phyloP scores from a whole-genome alignment of 768 basidiomycete genomes.

The Coprinopsis sp. region DNA sequence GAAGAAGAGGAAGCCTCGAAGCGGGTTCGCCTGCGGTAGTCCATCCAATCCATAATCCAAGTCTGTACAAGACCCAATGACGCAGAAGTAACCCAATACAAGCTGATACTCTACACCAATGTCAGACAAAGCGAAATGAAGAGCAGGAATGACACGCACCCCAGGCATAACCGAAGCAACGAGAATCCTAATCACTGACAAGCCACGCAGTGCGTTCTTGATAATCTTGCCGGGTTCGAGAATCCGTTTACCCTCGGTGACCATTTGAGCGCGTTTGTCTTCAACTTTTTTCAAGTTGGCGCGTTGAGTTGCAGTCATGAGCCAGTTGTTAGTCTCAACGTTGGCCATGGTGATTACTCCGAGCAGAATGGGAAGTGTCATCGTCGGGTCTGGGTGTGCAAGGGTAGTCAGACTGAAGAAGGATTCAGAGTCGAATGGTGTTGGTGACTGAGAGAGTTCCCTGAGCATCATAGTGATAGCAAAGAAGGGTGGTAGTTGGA shows the following conservation, averaged over 20 bases:
- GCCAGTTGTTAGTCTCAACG: slow-evolving; percentile 73
- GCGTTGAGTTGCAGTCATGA: slow-evolving; percentile 54
- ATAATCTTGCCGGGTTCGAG: slow-evolving; percentile 43
- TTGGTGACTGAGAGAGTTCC: slow-evolving; percentile 49
- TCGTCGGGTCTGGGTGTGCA: slow-evolving; percentile 66
- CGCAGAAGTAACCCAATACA: slow-evolving; percentile 80
- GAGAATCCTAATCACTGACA: slow-evolving; percentile 65
- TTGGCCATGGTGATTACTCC: slow-evolving; percentile 76
- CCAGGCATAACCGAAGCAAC: slow-evolving; percentile 68
- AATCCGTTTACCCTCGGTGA: slow-evolving; percentile 35
- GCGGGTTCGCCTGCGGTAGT: slow-evolving; percentile 34
- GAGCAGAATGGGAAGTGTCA: slow-evolving; percentile 61
- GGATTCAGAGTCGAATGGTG: slow-evolving; percentile 73
- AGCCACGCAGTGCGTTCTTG: slow-evolving; percentile 48
- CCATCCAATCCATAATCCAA: slow-evolving; percentile 67
- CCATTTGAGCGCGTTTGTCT: slow-evolving; percentile 40
- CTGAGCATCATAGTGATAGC: slow-evolving; percentile 56
- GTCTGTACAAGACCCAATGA: slow-evolving; percentile 70
- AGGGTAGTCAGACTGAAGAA: slow-evolving; percentile 72
- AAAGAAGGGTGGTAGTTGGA: slow-evolving; percentile 72
- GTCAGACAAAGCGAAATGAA: slow-evolving; percentile 3
- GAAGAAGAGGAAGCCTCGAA: slow-evolving; percentile 9
- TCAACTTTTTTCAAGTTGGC: slow-evolving; percentile 46
- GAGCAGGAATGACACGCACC: slow-evolving; percentile 35
- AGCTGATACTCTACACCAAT: slow-evolving; percentile 48